Evolutionary conservation across 352 stramenopile genomes (phyloP), one percentile per base, ranked within the genome.

Genomic region (Phytophthora palmivora): DNA sequence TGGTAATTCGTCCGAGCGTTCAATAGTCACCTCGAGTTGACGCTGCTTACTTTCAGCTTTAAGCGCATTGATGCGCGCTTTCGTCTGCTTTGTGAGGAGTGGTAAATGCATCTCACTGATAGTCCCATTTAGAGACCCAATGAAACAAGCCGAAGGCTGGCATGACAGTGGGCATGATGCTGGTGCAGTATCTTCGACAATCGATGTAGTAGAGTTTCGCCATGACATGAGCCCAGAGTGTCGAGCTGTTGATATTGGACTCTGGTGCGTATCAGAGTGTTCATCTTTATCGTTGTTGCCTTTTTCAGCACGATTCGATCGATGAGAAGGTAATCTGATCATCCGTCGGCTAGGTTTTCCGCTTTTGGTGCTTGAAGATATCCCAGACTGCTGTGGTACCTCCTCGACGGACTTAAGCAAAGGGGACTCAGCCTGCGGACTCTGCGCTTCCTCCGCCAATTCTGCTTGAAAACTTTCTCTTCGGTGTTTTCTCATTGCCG

Each of bases 1-100:
- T 15, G 78, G 79, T 53, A 89, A 58, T 28, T 87, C 78, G 43
- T 88, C 79, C 0, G 76, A 84, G 22, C 67, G 72, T 16, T 72
- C 44, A 21, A 78, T 69, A 19, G 62, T 67, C 24, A 91, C 45
- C 15, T 74, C 67, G 15, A 89, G 58, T 42, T 74, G 61, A 32
- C 50, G 39, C 46, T 63, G 60, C 26, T 48, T 67, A 0, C 43
- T 28, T 15, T 15, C 19, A 37, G 48, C 43, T 56, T 67, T 54
- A 8, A 74, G 34, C 34, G 49, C 66, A 36, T 63, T 53, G 7
- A 74, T n/a, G 3, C 66, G 66, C 1, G 55, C 43, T 21, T 67
- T 67, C 6, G 60, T 67, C 15, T 52, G n/a, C 7, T 65, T 55
- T 39, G 45, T 58, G 8, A 70, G 54, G 7, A 68, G 30, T 26